These are phyloP conservation scores for Basidiobolus meristosporus DNA, from an alignment of 371 early-diverging fungal species.

Conservation along the genomic window DNA sequence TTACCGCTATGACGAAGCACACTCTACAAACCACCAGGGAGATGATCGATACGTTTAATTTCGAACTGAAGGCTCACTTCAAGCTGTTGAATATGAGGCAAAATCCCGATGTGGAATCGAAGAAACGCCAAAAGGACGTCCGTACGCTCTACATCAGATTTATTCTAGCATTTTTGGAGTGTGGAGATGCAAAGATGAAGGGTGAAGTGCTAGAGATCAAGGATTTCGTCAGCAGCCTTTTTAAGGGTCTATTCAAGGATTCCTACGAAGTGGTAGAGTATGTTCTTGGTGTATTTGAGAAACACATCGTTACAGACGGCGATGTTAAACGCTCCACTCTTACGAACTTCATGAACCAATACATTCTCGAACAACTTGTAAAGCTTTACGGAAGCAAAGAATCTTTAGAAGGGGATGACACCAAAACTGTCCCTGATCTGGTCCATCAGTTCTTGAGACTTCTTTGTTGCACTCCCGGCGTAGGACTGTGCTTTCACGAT, in stretches of 20 bases:
- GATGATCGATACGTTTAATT: too few species aligned
- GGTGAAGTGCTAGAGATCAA: constrained; percentile 44
- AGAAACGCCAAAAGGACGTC: too few species aligned
- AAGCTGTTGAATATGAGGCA: too few species aligned
- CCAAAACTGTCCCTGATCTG: too few species aligned
- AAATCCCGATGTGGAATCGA: too few species aligned
- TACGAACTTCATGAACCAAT: constrained; percentile 21
- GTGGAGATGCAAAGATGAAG: constrained; percentile 45
- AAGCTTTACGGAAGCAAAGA: constrained; percentile 25
- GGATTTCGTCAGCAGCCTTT: constrained; percentile 35
- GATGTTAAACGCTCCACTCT: constrained; percentile 7
- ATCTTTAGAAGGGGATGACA: too few species aligned
- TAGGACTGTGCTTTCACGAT: neutral
- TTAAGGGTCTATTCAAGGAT: constrained; percentile 43
- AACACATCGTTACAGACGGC: neutral
- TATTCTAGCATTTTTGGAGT: constrained; percentile 50
- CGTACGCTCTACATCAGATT: constrained; percentile 53
- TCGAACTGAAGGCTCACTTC: too few species aligned
- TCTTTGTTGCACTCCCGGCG: constrained; percentile 8
- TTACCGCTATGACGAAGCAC: too few species aligned
- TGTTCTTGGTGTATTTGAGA: neutral
- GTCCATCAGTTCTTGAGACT: constrained; percentile 36
- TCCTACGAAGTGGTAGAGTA: constrained; percentile 29
- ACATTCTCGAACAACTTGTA: constrained; percentile 41
- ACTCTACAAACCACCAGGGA: too few species aligned